These are phyloP conservation scores for Wickerhamiella shivajii DNA, from an alignment of 805 yeast genomes.

Conservation along the genomic window DNA sequence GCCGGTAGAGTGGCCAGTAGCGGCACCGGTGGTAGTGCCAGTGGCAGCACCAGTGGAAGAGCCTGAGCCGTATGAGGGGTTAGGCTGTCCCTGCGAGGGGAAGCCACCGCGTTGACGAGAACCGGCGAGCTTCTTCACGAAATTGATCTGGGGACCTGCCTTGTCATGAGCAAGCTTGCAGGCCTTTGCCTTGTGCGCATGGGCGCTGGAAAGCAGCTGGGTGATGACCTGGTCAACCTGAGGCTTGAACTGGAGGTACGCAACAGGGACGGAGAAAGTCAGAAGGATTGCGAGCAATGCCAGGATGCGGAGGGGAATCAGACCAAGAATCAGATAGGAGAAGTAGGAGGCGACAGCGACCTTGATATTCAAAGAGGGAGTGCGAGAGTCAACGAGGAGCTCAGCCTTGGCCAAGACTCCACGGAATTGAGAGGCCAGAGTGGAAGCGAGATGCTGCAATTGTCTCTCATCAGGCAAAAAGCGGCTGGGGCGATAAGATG, in stretches of 20 bases:
- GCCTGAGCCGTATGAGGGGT: not conserved
- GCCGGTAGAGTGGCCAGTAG: slow-evolving; percentile 4
- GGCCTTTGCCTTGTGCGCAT: slow-evolving; percentile 16
- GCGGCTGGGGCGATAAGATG: slow-evolving; percentile 57
- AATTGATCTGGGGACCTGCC: slow-evolving; percentile 27
- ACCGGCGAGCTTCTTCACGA: slow-evolving; percentile 21
- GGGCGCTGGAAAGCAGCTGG: slow-evolving; percentile 17
- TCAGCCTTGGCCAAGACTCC: slow-evolving; percentile 21
- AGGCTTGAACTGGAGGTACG: slow-evolving; percentile 59
- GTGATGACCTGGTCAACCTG: slow-evolving; percentile 46
- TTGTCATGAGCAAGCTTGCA: slow-evolving; percentile 18
- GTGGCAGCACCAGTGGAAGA: not conserved
- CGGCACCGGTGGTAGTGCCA: not conserved
- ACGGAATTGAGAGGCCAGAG: slow-evolving; percentile 25
- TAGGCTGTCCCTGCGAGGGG: slow-evolving; percentile 14
- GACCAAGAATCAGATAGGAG: slow-evolving; percentile 53
- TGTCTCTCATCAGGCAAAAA: slow-evolving; percentile 25
- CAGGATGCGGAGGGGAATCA: slow-evolving; percentile 60
- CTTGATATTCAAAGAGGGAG: slow-evolving; percentile 36
- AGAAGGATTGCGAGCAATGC: slow-evolving; percentile 40
- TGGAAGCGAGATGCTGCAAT: slow-evolving; percentile 30
- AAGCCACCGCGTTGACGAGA: slow-evolving; percentile 23
- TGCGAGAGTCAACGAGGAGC: slow-evolving; percentile 31
- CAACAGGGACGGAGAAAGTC: slow-evolving; percentile 60
- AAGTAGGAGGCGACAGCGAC: slow-evolving; percentile 61